Base-by-base conservation (phyloP, 805 yeast genomes). In the Yarrowia sp. region DNA sequence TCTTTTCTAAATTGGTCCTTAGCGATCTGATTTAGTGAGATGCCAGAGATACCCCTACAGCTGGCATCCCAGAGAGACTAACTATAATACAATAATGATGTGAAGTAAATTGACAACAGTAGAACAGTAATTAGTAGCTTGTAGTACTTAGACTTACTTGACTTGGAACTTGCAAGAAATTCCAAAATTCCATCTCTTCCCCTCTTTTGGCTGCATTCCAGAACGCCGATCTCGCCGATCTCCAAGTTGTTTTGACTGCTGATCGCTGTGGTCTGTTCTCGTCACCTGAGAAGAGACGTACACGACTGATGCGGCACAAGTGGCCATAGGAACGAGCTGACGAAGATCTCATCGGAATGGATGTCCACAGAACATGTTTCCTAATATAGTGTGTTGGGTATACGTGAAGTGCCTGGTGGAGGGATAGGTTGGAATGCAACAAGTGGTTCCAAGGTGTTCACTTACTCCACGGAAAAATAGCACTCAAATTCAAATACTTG, bases 41-140 rank as follows among this genome's bases (percentile, higher is more conserved):
- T 39, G 61, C 38, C 46, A 55, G 61, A 33, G 46, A 55, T 55
- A 55, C 61, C 61, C 61, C 39, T 15, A 46, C 34, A 53, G 46
- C 46, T 55, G 46, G 46, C 61, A 39, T 39, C 61, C 24, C 8
- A 49, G 43, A 52, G 60, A 55, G 46, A 39, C 61, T 55, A 55
- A 55, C 61, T 52, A 55, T 38, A 36, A 24, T 24, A 55, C 43
- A 53, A 53, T 39, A 53, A 17, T 52, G 58, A 52, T 52, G 43
- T 52, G 40, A 50, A 50, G 39, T 33, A 49, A 24, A 24, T 5
- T 24, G 30, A 24, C 30, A 24, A 24, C 30, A 4, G 30, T 24
- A 24, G 30, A 24, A 24, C 30, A 24, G 30, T 7, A 7, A 24
- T 24, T 24, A 24, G 30, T 24, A 24, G 30, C 3, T 1, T 5